Evolutionary conservation across 2,329 filamentous ascomycete genomes (phyloP).

Genomic region (Hypomyces rosellus): DNA sequence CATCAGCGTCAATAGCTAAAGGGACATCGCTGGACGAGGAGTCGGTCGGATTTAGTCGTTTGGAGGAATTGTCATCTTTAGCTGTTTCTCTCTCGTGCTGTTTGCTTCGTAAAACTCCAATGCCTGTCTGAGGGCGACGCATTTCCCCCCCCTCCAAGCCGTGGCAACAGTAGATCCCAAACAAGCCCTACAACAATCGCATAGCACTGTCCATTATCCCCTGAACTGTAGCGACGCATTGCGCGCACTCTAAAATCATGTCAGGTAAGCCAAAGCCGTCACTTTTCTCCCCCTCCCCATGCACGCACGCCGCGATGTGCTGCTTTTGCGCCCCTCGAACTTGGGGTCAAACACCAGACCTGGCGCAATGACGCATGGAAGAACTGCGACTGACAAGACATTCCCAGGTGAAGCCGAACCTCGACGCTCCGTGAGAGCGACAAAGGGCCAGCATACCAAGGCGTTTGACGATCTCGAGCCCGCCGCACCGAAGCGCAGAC

Average conservation of each 20-base stretch:
- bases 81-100: constrained; percentile 27
- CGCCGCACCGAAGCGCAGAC: constrained; percentile 48
- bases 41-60: neutral
- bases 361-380: too few species aligned
- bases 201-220: neutral
- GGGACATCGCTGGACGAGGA: neutral
- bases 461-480: constrained; percentile 70
- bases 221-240: constrained; percentile 6
- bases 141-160: constrained; percentile 13
- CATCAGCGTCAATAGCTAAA: constrained; percentile 1
- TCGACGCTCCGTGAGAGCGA: constrained; percentile 88
- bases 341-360: too few species aligned
- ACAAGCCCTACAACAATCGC: constrained; percentile 8
- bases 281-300: neutral
- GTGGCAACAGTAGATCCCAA: constrained; percentile 23
- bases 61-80: constrained; percentile 7
- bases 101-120: constrained; percentile 27
- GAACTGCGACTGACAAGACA: constrained; percentile 17
- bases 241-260: constrained; percentile 19
- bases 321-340: neutral
- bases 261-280: constrained; percentile 26
- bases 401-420: constrained; percentile 58
- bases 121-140: constrained; percentile 22
- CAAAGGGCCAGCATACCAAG: constrained; percentile 92
- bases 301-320: too few species aligned